Evolutionary conservation across 768 basidiomycete genomes (phyloP).

Genomic region (Termitomyces sp.): DNA sequence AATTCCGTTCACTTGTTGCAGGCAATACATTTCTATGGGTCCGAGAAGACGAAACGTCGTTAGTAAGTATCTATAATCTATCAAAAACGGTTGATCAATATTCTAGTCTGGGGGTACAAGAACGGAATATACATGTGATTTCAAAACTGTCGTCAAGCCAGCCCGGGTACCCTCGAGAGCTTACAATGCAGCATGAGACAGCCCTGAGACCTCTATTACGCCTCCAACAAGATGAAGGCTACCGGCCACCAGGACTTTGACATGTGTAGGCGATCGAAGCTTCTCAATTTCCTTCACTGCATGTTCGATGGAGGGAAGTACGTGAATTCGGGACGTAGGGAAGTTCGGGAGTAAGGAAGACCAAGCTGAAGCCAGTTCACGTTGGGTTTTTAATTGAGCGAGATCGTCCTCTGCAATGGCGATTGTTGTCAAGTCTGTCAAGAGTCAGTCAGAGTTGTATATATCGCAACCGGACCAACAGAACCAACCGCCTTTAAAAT

Average conservation of each 20-base stretch:
- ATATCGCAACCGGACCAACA: not conserved
- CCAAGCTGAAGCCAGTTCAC: constrained; percentile 77
- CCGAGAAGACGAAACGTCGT: constrained; percentile 24
- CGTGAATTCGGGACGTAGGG: constrained; percentile 61
- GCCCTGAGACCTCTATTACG: constrained; percentile 83
- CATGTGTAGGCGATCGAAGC: constrained; percentile 27
- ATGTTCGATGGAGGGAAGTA: constrained; percentile 86
- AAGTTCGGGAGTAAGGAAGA: constrained; percentile 56
- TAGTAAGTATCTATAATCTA: not conserved
- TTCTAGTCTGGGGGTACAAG: not conserved
- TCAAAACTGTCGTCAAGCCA: not conserved
- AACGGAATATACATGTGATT: not conserved
- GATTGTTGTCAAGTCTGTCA: constrained; percentile 72
- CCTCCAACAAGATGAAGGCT: constrained; percentile 95
- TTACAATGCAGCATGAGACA: constrained; percentile 67
- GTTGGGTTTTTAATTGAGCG: constrained; percentile 67
- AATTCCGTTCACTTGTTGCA: constrained; percentile 18
- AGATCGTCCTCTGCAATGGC: constrained; percentile 63
- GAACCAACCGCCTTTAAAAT: constrained; percentile 80
- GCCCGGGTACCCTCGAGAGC: not conserved
- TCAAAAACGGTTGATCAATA: not conserved
- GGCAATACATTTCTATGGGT: constrained; percentile 55
- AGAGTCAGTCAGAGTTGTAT: not conserved
- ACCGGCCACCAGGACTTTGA: constrained; percentile 82
- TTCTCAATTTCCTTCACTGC: constrained; percentile 67